A percentile compares a stretch with the other conserved stretches of the same genome.
Evolutionary conservation across 2,329 filamentous ascomycete species (phyloP).

Genomic region (Pestalotiopsis sp.): DNA sequence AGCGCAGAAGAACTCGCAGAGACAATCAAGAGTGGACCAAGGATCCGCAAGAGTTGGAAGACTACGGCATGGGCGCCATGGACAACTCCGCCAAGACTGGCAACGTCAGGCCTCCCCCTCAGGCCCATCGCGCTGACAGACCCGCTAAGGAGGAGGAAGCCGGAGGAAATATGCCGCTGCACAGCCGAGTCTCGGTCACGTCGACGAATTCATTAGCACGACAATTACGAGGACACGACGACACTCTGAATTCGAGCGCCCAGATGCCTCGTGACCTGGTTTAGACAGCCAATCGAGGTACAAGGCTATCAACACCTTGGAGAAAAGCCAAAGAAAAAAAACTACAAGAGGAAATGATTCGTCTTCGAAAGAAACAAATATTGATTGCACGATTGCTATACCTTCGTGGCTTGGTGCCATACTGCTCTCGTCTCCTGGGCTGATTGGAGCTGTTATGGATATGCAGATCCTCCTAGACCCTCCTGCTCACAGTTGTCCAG

Average conservation of each 20-base stretch:
- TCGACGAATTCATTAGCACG: slow-evolving; percentile 6
- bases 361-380: not conserved
- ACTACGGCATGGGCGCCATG: slow-evolving; percentile 8
- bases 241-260: slow-evolving; percentile 2
- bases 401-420: no score
- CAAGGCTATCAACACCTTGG: not conserved
- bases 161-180: not conserved
- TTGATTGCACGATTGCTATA: no score
- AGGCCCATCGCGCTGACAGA: slow-evolving; percentile 5
- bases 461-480: no score
- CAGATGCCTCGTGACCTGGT: slow-evolving; percentile 3
- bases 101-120: not conserved
- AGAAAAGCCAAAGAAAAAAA: not conserved
- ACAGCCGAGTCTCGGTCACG: not conserved
- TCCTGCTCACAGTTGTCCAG: no score
- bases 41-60: slow-evolving; percentile 12
- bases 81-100: not conserved
- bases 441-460: no score
- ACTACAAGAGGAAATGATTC: not conserved
- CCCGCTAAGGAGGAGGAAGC: not conserved
- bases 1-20: not conserved
- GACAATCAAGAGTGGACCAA: slow-evolving; percentile 12
- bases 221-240: not conserved
- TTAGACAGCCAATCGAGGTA: not conserved
- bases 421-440: no score